Conservation (phyloP, 257 asterid genomes). For the Nicotiana noctiflora region DNA sequence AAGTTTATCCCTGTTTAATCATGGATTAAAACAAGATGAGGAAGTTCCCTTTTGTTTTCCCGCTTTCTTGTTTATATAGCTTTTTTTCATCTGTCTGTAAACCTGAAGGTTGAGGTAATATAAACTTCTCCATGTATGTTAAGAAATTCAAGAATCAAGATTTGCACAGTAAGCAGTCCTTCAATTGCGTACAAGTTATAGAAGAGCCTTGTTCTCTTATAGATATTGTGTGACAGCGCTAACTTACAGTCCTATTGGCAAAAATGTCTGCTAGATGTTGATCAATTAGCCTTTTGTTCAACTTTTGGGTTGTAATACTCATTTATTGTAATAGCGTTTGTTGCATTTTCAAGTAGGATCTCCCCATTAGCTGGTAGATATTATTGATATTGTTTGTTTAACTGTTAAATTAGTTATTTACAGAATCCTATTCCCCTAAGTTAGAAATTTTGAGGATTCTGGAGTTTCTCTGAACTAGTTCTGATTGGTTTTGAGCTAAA, state of each 20-base stretch:
- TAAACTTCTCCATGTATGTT: background rate
- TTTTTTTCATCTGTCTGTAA: background rate
- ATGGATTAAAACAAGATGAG: background rate
- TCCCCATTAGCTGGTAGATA: background rate
- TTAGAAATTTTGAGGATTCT: background rate
- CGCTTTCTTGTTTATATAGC: background rate
- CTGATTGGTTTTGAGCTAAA: background rate
- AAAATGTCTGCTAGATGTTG: too few relatives aligned
- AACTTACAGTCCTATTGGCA: too few relatives aligned
- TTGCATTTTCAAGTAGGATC: background rate
- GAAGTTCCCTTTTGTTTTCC: background rate
- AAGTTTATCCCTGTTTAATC: too few relatives aligned
- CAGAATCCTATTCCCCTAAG: background rate
- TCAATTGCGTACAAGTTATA: background rate
- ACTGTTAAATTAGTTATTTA: background rate
- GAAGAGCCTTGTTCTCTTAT: background rate
- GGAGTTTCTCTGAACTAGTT: background rate
- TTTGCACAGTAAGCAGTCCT: background rate
- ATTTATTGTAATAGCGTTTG: background rate
- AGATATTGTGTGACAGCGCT: background rate
- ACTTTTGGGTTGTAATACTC: background rate
- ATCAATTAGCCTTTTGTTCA: background rate
- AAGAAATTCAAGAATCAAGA: constrained; percentile 1
- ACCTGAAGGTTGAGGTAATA: background rate
- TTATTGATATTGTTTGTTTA: background rate